Evolutionary conservation across 306 rosid genomes (phyloP).

Genomic region (Elaeagnus macrophylla): DNA sequence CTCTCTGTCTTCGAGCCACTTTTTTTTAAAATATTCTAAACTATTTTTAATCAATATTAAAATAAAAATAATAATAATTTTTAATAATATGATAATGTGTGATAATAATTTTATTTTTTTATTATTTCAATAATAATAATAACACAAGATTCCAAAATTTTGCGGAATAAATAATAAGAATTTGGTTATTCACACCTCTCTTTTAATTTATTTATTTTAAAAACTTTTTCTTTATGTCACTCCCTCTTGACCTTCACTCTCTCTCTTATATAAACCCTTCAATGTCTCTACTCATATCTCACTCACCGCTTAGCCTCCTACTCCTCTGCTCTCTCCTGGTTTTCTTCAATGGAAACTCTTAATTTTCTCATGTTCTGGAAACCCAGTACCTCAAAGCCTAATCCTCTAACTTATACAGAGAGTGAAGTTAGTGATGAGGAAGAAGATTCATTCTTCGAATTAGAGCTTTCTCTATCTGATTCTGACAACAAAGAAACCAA

Average conservation of each 20-base stretch:
- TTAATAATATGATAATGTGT: no score
- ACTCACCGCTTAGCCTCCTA: neutral
- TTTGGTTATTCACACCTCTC: no score
- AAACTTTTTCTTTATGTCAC: no score
- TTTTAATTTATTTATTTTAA: no score
- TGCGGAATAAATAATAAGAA: no score
- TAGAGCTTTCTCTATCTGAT: slow-evolving; percentile 39
- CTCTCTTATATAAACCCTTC: slow-evolving; percentile 19
- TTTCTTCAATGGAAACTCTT: slow-evolving; percentile 48
- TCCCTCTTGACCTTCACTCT: neutral
- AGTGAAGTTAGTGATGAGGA: slow-evolving; percentile 35
- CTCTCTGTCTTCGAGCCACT: no score
- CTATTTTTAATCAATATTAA: no score
- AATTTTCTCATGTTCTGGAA: slow-evolving; percentile 72
- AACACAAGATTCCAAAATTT: no score
- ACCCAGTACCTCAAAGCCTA: slow-evolving; percentile 28
- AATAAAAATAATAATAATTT: no score
- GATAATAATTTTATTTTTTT: no score
- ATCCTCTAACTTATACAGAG: slow-evolving; percentile 32
- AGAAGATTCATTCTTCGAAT: slow-evolving; percentile 85
- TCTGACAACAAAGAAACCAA: slow-evolving; percentile 21
- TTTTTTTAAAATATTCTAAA: no score
- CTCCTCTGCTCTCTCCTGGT: slow-evolving; percentile 1
- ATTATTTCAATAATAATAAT: no score
- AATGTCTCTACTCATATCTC: slow-evolving; percentile 9